Base-by-base conservation (phyloP, 208 protist species). In the Trypanosoma melophagium region DNA sequence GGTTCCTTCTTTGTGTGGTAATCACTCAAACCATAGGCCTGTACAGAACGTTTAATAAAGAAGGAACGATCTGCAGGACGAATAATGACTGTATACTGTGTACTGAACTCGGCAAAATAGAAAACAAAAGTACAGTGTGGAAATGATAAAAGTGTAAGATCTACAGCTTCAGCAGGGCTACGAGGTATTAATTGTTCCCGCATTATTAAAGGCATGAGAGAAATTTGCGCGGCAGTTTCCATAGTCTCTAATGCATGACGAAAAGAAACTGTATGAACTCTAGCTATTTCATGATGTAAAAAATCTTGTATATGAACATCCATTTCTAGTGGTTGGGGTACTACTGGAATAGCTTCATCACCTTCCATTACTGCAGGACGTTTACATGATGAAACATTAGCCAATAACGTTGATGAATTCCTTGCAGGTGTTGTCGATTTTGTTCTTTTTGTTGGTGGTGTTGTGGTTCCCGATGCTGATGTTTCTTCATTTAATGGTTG, bases 101-200 rank as follows among this genome's bases (percentile, higher is more conserved):
- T 92, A 7, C 77, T 72, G 79, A 92, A 96, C 66, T 96, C 90
- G 41, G 84, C 83, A 69, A 93, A 94, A 74, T 91, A 96, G 60
- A 96, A 96, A 56, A 96, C 86, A 78, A 96, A 96, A 4, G 87
- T 90, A 44, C 72, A 84, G 45, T 75, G 74, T 14, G 83, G 86
- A 63, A 87, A 83, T 28, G 87, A 44, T 16, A 92, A 63, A 35
- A 96, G 51, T 42, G 80, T 86, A n/a, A 96, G 73, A 58, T 96
- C 90, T 1, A 96, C 78, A 2, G 80, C 78, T 55, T 93, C 87
- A 4, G 87, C 87, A 4, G 90, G 90, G 38, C 72, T 83, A 70
- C 87, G 90, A 16, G 79, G 84, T 24, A 96, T 77, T 9, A 64
- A 35, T 3, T 57, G 56, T 68, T 76, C 56, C 66, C 52, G 74